Conservation (phyloP, 495 filamentous ascomycete genomes). For the Penicillium taxi region DNA sequence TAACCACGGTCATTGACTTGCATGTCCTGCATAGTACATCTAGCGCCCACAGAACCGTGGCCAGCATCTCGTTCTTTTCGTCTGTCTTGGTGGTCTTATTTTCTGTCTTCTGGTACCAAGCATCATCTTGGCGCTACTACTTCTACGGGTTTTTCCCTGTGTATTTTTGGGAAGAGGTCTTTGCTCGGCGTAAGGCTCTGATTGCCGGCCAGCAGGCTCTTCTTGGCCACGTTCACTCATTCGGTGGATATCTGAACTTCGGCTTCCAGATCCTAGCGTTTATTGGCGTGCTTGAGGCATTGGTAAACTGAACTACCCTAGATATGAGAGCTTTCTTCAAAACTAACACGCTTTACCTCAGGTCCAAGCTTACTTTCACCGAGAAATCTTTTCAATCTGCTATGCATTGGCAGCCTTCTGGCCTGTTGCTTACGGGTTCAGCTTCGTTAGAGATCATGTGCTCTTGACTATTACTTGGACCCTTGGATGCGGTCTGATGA, state of each 20-base stretch:
- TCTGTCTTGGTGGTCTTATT: constrained; percentile 68
- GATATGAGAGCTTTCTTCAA: background rate
- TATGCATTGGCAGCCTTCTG: constrained; percentile 70
- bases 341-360: constrained; percentile 17
- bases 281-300: constrained; percentile 65
- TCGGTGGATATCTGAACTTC: constrained; percentile 44
- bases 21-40: constrained; percentile 74
- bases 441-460: constrained; percentile 59
- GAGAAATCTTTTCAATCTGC: constrained; percentile 77
- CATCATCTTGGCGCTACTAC: constrained; percentile 80
- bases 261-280: constrained; percentile 55
- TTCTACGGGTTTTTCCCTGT: constrained; percentile 87
- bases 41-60: constrained; percentile 53
- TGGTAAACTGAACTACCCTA: constrained; percentile 51
- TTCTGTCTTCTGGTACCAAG: constrained; percentile 68
- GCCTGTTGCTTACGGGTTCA: constrained; percentile 65
- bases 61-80: constrained; percentile 59
- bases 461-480: constrained; percentile 65
- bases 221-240: constrained; percentile 56
- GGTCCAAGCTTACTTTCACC: constrained; percentile 81
- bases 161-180: constrained; percentile 95
- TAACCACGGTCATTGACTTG: constrained; percentile 84
- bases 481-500: constrained; percentile 72
- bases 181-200: constrained; percentile 65
- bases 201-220: constrained; percentile 58